Base-by-base conservation (phyloP, 106 monocot genomes). In the Cymbidium sinense region DNA sequence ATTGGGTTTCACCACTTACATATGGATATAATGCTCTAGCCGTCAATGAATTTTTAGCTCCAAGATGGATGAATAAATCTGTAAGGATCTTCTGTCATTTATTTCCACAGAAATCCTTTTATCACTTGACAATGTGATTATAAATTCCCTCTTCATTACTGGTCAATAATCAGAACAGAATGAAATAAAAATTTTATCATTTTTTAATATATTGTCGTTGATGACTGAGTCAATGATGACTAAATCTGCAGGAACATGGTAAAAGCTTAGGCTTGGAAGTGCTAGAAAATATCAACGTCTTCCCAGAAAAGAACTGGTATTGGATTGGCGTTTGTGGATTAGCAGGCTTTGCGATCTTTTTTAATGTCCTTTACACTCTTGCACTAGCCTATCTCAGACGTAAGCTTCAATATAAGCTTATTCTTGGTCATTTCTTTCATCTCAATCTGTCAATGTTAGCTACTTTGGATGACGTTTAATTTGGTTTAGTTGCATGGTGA, bases 291-390 rank as follows among this genome's bases (percentile, higher is more conserved):
- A 79, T 90, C 75, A 78, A 34, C 20, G 77, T 92, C 13, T 84
- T 85, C 71, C 44, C 85, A 7, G 85, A 90, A 33, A 81, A 77
- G 7, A 78, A 85, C 28, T 95, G 95, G 95, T 95, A 83, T 67
- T 95, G 95, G 95, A 90, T 95, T 64, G 92, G 95, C 37, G 85
- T 77, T 55, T 85, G 41, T 34, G 95, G 82, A 28, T 86, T 95
- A 28, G 33, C 90, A 0, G 92, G 92, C 7, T 95, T 90, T 79
- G 82, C 78, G 31, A 83, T 95, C 69, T 70, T 95, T 77, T 92
- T 95, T 82, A 95, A 95, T 77, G 79, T 92, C 12, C 76, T 95
- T 37, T 95, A 92, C 81, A 95, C 92, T 11, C 77, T 95, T 15
- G 83, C 92, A 20, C 95, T 95, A 43, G 79, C 71, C 77, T 90